phyloP scores from a whole-genome alignment of 768 basidiomycete species.

The Leccinum rimulosum region DNA sequence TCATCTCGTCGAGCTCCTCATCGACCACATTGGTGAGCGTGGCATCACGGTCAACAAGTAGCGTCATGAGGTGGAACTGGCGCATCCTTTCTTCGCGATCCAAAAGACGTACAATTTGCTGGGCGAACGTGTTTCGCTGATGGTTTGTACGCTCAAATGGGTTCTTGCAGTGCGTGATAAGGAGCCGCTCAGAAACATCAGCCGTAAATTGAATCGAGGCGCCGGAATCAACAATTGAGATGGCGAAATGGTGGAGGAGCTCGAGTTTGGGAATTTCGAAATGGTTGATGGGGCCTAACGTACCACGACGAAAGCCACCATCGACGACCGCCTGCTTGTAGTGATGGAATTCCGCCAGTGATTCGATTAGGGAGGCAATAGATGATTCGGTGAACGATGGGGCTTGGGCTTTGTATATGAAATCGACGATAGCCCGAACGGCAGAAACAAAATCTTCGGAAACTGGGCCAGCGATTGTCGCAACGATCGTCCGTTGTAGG shows the following conservation, averaged over 20 bases:
- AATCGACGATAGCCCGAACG: conserved; percentile 20
- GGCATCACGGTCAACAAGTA: too few species aligned
- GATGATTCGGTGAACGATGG: conserved; percentile 8
- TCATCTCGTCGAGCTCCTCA: too few species aligned
- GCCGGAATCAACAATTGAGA: conserved; percentile 16
- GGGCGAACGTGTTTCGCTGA: conserved; percentile 17
- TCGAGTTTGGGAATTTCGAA: conserved; percentile 27
- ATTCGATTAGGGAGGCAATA: conserved; percentile 3
- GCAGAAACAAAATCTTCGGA: not conserved
- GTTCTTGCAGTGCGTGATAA: conserved; percentile 21
- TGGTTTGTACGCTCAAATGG: conserved; percentile 27
- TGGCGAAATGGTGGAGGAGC: conserved; percentile 10
- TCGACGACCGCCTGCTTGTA: conserved; percentile 17
- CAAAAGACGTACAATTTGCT: conserved; percentile 19
- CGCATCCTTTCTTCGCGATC: conserved; percentile 8
- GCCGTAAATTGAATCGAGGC: conserved; percentile 28
- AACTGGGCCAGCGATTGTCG: not conserved
- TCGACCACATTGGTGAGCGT: too few species aligned
- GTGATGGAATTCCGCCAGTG: conserved; percentile 12
- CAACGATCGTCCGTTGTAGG: conserved; percentile 36
- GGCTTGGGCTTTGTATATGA: conserved; percentile 25
- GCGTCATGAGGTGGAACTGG: not conserved
- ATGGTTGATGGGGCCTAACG: not conserved
- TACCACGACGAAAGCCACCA: not conserved
- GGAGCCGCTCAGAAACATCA: conserved; percentile 12